phyloP scores from a whole-genome alignment of 805 yeast genomes.

The Metschnikowia henanensis region DNA sequence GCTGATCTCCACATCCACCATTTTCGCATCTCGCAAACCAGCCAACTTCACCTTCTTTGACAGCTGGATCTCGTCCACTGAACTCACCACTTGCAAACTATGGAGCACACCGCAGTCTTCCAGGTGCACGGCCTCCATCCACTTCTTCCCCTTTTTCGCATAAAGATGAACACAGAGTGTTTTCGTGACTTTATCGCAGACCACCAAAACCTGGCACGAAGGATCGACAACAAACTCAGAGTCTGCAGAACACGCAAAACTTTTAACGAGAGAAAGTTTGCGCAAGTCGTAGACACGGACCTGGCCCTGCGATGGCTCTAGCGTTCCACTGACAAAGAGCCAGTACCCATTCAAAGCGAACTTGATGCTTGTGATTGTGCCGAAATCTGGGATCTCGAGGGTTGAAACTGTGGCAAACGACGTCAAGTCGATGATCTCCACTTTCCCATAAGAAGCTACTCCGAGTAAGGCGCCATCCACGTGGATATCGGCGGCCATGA shows the following conservation, averaged over 20 bases:
- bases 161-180: slow-evolving; percentile 34
- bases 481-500: slow-evolving; percentile 35
- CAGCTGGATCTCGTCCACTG: slow-evolving; percentile 8
- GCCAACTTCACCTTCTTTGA: slow-evolving; percentile 8
- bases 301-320: slow-evolving; percentile 28
- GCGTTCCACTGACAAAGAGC: slow-evolving; percentile 37
- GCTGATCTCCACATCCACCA: slow-evolving; percentile 4
- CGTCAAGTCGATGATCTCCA: slow-evolving; percentile 41
- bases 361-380: slow-evolving; percentile 33
- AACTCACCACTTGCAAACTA: slow-evolving; percentile 4
- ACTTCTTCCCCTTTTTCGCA: slow-evolving; percentile 39
- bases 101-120: slow-evolving; percentile 5
- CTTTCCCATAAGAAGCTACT: slow-evolving; percentile 25
- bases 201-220: slow-evolving; percentile 33
- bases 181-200: slow-evolving; percentile 16
- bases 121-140: slow-evolving; percentile 22
- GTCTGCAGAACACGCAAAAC: slow-evolving; percentile 13
- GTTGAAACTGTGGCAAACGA: slow-evolving; percentile 34
- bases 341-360: slow-evolving; percentile 71
- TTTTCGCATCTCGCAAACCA: slow-evolving; percentile 7
- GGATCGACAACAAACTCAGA: slow-evolving; percentile 33
- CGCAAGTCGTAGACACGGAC: slow-evolving; percentile 52
- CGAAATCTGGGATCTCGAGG: slow-evolving; percentile 3
- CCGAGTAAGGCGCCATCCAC: slow-evolving; percentile 51
- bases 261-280: slow-evolving; percentile 30